Evolutionary conservation across 257 asterid genomes (phyloP).

Genomic region (Striga asiatica): DNA sequence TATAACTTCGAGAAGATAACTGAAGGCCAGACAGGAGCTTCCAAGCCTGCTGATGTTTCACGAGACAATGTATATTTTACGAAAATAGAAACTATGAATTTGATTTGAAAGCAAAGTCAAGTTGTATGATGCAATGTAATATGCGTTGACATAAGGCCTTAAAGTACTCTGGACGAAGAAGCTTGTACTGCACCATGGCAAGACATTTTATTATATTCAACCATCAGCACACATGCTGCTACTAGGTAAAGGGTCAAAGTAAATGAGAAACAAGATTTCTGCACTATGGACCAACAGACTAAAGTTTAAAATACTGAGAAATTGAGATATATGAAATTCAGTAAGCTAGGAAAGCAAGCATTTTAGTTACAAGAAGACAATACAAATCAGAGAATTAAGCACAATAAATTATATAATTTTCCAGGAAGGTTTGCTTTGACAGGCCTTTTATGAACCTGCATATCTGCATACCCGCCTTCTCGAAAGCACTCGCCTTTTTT

Average conservation of each 20-base stretch:
- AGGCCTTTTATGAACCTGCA: background rate
- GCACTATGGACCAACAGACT: background rate
- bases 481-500: background rate
- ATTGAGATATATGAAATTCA: background rate
- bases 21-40: constrained; percentile 54
- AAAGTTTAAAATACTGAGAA: background rate
- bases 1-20: constrained; percentile 57
- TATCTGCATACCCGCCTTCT: background rate
- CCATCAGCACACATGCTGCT: background rate
- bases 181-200: constrained; percentile 3
- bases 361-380: background rate
- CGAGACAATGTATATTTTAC: constrained; percentile 7
- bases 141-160: background rate
- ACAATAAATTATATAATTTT: too few relatives aligned
- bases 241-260: too few relatives aligned
- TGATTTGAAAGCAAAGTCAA: constrained; percentile 8
- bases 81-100: background rate
- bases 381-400: background rate
- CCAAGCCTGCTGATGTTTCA: constrained; percentile 68
- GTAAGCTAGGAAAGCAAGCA: background rate
- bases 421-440: background rate
- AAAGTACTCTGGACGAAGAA: background rate
- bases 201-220: constrained; percentile 6
- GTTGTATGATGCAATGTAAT: constrained; percentile 1
- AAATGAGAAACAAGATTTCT: too few relatives aligned